Base-by-base conservation (phyloP, 805 yeast genomes). In the Wickerhamomyces chaumierensis region DNA sequence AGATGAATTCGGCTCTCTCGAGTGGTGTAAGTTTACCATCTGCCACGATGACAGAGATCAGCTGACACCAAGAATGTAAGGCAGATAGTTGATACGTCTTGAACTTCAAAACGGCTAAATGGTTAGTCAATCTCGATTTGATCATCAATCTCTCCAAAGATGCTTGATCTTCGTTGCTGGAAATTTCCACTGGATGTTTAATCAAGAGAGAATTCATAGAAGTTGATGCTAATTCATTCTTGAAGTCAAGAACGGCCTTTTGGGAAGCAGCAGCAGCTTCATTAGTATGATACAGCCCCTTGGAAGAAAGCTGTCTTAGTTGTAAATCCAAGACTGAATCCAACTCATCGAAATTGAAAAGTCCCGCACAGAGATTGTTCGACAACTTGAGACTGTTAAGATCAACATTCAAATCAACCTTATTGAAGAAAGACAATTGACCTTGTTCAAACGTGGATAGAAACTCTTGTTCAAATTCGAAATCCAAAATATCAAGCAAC, bases 41-140 rank as follows among this genome's bases (percentile, higher is more conserved):
- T 4, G 75, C 66, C 4, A 84, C 75, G 34, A 85, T 59, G 3
- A 86, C 75, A 44, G 86, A 85, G 18, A 85, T 77, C 36, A 88
- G 57, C 47, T 78, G 80, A 18, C 79, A 78, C 97, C 97, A 90
- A 0, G 94, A 73, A 51, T 79, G 85, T 21, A 90, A 60, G 41
- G 80, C 74, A 13, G 69, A 60, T 35, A 81, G 60, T 43, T 81
- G 92, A 8, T 66, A 62, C 2, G 65, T 55, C 43, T 68, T 68
- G 47, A 75, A 68, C 31, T 66, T 64, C 34, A 65, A 63, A 33
- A 62, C 63, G n/a, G 73, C 59, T 13, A 73, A 49, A 18, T 66
- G 63, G 46, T 71, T 71, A 0, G 64, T 60, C 23, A 78, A 48
- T 38, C 67, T 66, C 5, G 47, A 38, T 37, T 33, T 63, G 33